phyloP scores from a whole-genome alignment of 257 asterid species.

The Rehmannia glutinosa region DNA sequence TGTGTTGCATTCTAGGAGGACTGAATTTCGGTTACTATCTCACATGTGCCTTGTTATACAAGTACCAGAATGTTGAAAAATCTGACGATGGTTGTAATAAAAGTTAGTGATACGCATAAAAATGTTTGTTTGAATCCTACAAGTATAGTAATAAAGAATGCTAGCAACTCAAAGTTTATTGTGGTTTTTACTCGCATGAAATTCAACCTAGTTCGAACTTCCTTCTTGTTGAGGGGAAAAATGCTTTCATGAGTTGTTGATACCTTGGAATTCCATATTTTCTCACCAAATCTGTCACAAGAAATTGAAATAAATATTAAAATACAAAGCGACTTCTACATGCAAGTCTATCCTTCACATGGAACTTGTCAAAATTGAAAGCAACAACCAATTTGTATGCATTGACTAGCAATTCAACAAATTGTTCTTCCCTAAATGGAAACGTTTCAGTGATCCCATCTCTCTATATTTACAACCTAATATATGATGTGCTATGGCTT shows the following conservation, averaged over 20 bases:
- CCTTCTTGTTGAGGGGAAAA: neutral
- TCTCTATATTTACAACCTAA: neutral
- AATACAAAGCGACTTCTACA: neutral
- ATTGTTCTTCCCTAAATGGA: neutral
- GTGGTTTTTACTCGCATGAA: neutral
- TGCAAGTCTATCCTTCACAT: neutral
- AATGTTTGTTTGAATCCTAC: neutral
- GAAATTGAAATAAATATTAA: neutral
- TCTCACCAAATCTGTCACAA: neutral
- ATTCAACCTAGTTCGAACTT: neutral
- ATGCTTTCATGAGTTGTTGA: neutral
- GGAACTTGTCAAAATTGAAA: neutral
- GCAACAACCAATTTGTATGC: neutral
- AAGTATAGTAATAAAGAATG: neutral
- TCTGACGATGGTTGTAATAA: slow-evolving; percentile 9
- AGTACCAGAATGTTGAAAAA: slow-evolving; percentile 22
- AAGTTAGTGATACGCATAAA: neutral
- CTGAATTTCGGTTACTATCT: slow-evolving; percentile 45
- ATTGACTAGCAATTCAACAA: neutral
- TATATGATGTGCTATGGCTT: too few relatives aligned
- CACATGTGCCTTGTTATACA: slow-evolving; percentile 32
- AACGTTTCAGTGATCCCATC: neutral
- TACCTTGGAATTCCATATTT: neutral
- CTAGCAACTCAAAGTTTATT: neutral
- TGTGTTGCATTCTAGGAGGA: slow-evolving; percentile 44